Evolutionary conservation across 139 green algal genomes (phyloP), one percentile per base, ranked within the genome.

Genomic region (Raphidocelis subcapitata): DNA sequence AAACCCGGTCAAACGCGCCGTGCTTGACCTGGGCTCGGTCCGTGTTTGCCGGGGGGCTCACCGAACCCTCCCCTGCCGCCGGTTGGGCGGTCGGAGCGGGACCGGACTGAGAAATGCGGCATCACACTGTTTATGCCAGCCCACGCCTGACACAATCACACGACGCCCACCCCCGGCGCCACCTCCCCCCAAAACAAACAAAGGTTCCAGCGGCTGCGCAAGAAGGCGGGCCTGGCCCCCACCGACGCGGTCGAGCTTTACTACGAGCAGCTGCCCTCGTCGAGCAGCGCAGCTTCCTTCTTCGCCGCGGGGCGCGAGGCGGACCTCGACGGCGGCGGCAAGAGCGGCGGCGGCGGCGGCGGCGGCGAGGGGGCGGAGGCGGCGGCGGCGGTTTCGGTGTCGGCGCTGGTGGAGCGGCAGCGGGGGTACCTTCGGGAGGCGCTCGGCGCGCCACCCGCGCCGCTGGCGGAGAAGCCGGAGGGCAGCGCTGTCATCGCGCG

Each of bases 161-260:
- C 12, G 8, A 49, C 41, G 8, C 8, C 41, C 41, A 8, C 41
- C 8, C 41, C 41, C 8, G 8, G 5, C 26, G 46, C 46, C 31
- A 5, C 18, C 65, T 37, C 23, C n/a, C 2, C 83, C n/a, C n/a
- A n/a, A n/a, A n/a, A n/a, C n/a, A n/a, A n/a, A n/a, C n/a, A n/a
- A n/a, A 87, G 95, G 28, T 92, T 97, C 70, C 95, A 99, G 86
- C 96, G 97, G 79, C 82, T 98, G 55, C 82, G 95, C 18, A 99
- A 99, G 85, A 87, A 89, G 51, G 87, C 89, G 3, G 93, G 92
- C 15, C 78, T 98, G 69, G 76, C 79, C 24, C 75, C 83, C 0
- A 84, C 77, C 2, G 92, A 98, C 74, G 29, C 69, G 16, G 87
- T 97, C 52, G 87, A 92, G 35, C 66, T 95, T 1, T 94, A 84